phyloP scores from a whole-genome alignment of 208 protist genomes.

The Trypanosoma scelopori region DNA sequence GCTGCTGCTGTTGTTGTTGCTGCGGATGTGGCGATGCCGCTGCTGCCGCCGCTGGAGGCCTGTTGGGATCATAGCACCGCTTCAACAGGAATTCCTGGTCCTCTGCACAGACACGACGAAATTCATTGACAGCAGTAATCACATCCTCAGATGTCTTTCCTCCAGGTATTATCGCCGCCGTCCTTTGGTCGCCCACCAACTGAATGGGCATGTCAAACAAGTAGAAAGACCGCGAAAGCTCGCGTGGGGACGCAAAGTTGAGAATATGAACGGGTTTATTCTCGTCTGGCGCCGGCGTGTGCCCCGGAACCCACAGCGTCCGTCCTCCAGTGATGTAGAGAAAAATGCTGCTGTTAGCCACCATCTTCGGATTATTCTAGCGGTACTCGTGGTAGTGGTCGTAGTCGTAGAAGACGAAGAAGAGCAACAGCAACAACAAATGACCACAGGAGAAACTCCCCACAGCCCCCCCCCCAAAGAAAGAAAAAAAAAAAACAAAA shows the following conservation, averaged over 20 bases:
- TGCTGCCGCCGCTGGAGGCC: conserved; percentile 16
- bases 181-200: conserved; percentile 48
- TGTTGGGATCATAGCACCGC: conserved; percentile 72
- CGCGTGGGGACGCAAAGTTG: conserved; percentile 57
- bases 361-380: neutral
- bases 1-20: conserved; percentile 17
- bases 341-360: conserved; percentile 51
- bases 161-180: conserved; percentile 51
- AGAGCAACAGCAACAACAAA: no score
- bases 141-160: conserved; percentile 80
- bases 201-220: conserved; percentile 84
- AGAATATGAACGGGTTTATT: conserved; percentile 71
- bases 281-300: conserved; percentile 53
- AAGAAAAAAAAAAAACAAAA: conserved; percentile 17
- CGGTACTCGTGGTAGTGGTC: no score
- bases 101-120: conserved; percentile 65
- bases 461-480: neutral
- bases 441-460: neutral
- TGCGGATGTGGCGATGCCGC: conserved; percentile 25
- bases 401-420: no score
- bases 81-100: conserved; percentile 63
- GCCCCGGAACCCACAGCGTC: conserved; percentile 87
- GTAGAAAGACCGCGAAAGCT: conserved; percentile 82
- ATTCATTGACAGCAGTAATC: conserved; percentile 71
- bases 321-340: conserved; percentile 65